Evolutionary conservation across 1,284 basidiomycete species (phyloP), one percentile per base, ranked within the genome.

Genomic region (Ustilago xerochloae): DNA sequence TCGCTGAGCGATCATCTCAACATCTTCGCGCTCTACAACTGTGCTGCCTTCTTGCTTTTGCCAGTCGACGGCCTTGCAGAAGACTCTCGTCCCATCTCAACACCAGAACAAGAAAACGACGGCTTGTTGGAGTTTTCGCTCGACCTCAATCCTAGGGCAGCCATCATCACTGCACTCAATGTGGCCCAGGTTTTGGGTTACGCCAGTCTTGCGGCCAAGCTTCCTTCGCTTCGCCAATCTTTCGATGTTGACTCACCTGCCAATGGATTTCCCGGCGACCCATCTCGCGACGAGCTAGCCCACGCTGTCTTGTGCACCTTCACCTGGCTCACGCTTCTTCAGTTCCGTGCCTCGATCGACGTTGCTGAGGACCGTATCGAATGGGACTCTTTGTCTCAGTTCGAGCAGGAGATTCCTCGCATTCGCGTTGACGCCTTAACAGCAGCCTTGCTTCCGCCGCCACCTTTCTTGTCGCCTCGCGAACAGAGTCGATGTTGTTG

Each of bases 401-500:
- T 74, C 53, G 70, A 74, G 24, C 53, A 47, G 8, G 51, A 50
- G 15, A 62, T 64, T 16, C 48, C 65, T 6, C 55, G 49, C 18
- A 36, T 64, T 7, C 46, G 54, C 8, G 59, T 64, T 24, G 50
- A 64, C 6, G 41, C 36, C 7, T 26, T 68, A 33, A 62, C 62
- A 2, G 43, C 65, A 9, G 62, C 65, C 3, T 33, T 74, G 2
- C 24, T 64, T 30, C 70, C 70, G 2, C 65, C 65, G 4, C 65
- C 64, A 4, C 15, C 57, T 8, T 74, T 74, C 22, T 29, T 74
- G 10, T 57, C 61, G 15, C 64, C 65, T 6, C 57, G 70, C 45
- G 64, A 78, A 43, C 67, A 75, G 46, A 59, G 72, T 29, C 49
- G 68, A 13, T 62, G 72, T 46, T 59, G 68, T 38, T 71, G 75